Base-by-base conservation (phyloP, 169 alveolate genomes). In the Cryptosporidium ubiquitum region DNA sequence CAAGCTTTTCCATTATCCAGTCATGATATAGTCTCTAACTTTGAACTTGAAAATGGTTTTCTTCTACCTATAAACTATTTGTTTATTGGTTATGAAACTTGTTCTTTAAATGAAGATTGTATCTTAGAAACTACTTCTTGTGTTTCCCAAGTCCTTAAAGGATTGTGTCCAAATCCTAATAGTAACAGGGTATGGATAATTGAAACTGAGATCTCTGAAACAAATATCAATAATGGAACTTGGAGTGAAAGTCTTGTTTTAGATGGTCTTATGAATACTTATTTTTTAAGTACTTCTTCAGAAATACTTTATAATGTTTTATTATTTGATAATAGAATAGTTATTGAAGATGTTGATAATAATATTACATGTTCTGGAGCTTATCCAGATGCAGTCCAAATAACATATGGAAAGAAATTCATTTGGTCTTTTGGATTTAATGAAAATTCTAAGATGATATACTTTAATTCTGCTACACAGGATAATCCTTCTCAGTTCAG, bases 81-180 rank as follows among this genome's bases (percentile, higher is more conserved):
- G 12, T 73, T 31, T 40, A 73, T 51, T 18, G 85, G 85, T 7
- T 73, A 73, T 16, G 85, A 73, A 16, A 73, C 85, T 33, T 73
- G 85, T 20, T 16, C 66, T n/a, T 12, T 73, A 1, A 51, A 52
- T 73, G 70, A 61, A 1, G 85, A 73, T 18, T 73, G 85, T 26
- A 57, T 14, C 7, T 52, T 40, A 16, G 57, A 23, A 35, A 52
- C 35, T n/a, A 37, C 31, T 33, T 35, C 58, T 16, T 73, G 85
- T 37, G 23, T 10, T n/a, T 73, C 85, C 4, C 85, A 73, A 73
- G 85, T 57, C 5, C 52, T 73, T 23, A 57, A 73, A 40, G 70
- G 68, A 29, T 16, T 73, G 31, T 73, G 85, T 26, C 55, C 16
- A 33, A 73, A 33, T 3, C 37, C 33, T 23, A 42, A 39, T 18